Evolutionary conservation across 2,329 filamentous ascomycete genomes (phyloP), one percentile per base, ranked within the genome.

Genomic region (Aspergillus sp.): DNA sequence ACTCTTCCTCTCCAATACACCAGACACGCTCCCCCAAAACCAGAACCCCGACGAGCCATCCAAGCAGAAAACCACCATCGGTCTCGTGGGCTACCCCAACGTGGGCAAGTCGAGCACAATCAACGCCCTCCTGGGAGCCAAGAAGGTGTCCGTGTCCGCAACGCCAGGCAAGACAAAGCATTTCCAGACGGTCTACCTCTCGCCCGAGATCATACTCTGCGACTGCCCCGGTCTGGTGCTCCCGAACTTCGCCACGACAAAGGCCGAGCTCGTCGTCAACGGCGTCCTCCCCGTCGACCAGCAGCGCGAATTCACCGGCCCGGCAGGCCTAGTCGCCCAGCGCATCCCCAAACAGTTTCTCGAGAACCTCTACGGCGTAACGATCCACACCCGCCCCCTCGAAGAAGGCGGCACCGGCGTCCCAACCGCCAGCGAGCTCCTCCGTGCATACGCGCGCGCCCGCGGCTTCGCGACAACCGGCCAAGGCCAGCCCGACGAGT

Each of bases 31-130:
- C 4, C 44, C 45, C 11, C 40, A 49, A 10, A 57, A 68, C 34
- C 58, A 64, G 5, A 63, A 69, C 34, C 57, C 68, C 1, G 66
- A 71, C 15, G 48, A 57, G 26, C 57, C 64, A 10, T 24, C 43
- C 24, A 67, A 65, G 37, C 63, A 69, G 33, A 95, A 93, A 60
- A 80, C 88, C 4, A 79, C 86, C 43, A 91, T 98, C 46, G 91
- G 91, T 48, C 71, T 98, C 13, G 91, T 98, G 24, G 91, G 91
- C 37, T 98, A 98, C 63, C 91, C 91, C 52, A 98, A 98, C 66
- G 91, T 98, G 42, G 91, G 91, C 64, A 98, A 98, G 66, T 98
- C 93, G 1, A 95, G 88, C 30, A 98, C 91, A 11, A 98, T 98
- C 71, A 98, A 98, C 66, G 89, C 91, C 26, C 74, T 98, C n/a